Percentiles rank a stretch among this genome's conserved stretches.
phyloP scores from a whole-genome alignment of 176 grass and related monocot species.

The Avena insularis region DNA sequence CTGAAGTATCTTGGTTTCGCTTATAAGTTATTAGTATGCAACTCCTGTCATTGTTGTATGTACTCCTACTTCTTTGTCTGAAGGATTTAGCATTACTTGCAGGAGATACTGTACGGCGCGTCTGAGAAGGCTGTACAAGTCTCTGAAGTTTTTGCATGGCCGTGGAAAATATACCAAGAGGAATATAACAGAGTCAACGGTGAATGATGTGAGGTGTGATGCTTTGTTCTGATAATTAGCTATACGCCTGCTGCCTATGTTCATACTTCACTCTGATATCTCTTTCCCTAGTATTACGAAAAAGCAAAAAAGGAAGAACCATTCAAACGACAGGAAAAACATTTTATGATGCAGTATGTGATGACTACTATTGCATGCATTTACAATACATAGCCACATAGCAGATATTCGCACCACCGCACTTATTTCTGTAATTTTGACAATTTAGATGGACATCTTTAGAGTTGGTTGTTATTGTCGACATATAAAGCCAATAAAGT shows the following conservation, averaged over 20 bases:
- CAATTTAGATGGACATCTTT: slow-evolving; percentile 1
- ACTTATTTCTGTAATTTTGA: not conserved
- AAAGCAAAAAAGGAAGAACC: not conserved
- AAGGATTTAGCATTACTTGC: slow-evolving; percentile 54
- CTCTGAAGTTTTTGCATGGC: slow-evolving; percentile 92
- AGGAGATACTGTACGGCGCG: slow-evolving; percentile 90
- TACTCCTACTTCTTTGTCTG: slow-evolving; percentile 27
- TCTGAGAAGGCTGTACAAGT: slow-evolving; percentile 91
- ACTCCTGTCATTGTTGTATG: not conserved
- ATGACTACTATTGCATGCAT: not conserved
- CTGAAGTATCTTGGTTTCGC: not conserved
- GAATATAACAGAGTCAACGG: slow-evolving; percentile 79
- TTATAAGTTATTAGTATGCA: slow-evolving; percentile 19
- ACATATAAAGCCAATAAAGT: not conserved
- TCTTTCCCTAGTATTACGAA: not conserved
- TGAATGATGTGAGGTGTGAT: slow-evolving; percentile 86
- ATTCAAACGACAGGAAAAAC: not conserved
- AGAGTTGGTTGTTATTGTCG: not conserved
- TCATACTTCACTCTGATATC: not conserved
- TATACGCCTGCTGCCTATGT: not conserved
- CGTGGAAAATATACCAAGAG: slow-evolving; percentile 83
- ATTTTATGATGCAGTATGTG: slow-evolving; percentile 1
- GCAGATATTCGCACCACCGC: not conserved
- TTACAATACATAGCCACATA: not conserved
- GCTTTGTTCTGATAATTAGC: slow-evolving; percentile 29